A percentile compares a stretch with the other conserved stretches of the same genome.
Evolutionary conservation across 1,284 basidiomycete genomes (phyloP).

Genomic region (Pascua guehoae): DNA sequence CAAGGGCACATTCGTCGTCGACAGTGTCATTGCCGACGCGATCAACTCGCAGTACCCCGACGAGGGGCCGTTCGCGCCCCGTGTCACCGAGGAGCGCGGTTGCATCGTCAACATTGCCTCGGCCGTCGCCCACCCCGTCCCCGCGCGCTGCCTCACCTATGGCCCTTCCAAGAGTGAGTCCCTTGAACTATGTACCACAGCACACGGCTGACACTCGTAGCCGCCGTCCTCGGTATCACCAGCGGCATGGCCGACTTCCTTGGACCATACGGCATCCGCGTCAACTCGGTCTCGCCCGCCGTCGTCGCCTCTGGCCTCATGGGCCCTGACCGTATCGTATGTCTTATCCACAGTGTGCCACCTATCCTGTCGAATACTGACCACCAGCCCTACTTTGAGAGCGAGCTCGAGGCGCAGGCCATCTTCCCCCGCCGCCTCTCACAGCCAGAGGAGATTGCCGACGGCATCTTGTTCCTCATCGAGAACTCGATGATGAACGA

Average conservation of each 20-base stretch:
- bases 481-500: constrained; percentile 37
- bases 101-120: constrained; percentile 35
- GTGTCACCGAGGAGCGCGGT: constrained; percentile 29
- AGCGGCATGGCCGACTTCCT: constrained; percentile 25
- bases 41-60: constrained; percentile 35
- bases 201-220: no score
- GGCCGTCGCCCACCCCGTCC: constrained; percentile 26
- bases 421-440: constrained; percentile 22
- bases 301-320: constrained; percentile 31
- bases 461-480: constrained; percentile 27
- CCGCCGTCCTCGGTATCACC: constrained; percentile 22
- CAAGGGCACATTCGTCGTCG: constrained; percentile 31
- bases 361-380: not conserved
- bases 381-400: constrained; percentile 20
- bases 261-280: constrained; percentile 33
- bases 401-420: constrained; percentile 19
- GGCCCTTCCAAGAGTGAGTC: constrained; percentile 24
- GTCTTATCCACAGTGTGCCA: not conserved
- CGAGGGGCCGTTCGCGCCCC: constrained; percentile 10
- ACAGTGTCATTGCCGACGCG: constrained; percentile 31
- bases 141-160: constrained; percentile 32
- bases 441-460: constrained; percentile 22
- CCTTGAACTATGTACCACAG: no score
- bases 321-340: constrained; percentile 18
- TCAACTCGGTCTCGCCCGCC: constrained; percentile 32